Conservation (phyloP, 441 rosid genomes). For the Syzygium syzygioides region DNA sequence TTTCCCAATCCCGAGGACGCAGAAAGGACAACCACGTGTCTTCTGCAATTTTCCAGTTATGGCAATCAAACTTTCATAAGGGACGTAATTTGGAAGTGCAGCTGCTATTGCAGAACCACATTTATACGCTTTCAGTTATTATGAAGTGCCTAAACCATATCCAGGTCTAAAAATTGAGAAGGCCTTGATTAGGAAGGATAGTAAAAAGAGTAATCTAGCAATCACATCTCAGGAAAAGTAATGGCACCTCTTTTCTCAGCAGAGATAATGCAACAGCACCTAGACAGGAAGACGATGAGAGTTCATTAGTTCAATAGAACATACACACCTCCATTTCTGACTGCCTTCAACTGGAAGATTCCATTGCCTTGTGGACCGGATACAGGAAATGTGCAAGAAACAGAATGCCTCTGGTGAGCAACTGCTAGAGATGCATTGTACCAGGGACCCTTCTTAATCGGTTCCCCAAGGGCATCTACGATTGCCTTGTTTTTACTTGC, state of each 20-base stretch:
- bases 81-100: neutral
- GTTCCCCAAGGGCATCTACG: constrained; percentile 83
- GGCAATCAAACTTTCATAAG: neutral
- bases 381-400: constrained; percentile 92
- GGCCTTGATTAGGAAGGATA: neutral
- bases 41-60: constrained; percentile 20
- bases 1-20: constrained; percentile 66
- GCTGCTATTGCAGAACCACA: neutral
- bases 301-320: neutral
- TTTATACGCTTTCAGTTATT: neutral
- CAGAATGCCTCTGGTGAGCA: constrained; percentile 79
- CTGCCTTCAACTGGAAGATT: constrained; percentile 62
- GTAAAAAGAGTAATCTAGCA: neutral
- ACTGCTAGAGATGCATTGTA: constrained; percentile 93
- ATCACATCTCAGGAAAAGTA: neutral
- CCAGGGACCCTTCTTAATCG: constrained; percentile 93
- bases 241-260: neutral
- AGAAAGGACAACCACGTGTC: constrained; percentile 44
- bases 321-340: constrained; percentile 48
- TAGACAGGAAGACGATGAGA: neutral
- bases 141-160: neutral
- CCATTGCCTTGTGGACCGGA: constrained; percentile 69
- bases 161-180: neutral
- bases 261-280: neutral
- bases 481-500: constrained; percentile 55